These are phyloP conservation scores for Pulveroboletus ravenelii DNA, from an alignment of 768 basidiomycete genomes.

Conservation along the genomic window DNA sequence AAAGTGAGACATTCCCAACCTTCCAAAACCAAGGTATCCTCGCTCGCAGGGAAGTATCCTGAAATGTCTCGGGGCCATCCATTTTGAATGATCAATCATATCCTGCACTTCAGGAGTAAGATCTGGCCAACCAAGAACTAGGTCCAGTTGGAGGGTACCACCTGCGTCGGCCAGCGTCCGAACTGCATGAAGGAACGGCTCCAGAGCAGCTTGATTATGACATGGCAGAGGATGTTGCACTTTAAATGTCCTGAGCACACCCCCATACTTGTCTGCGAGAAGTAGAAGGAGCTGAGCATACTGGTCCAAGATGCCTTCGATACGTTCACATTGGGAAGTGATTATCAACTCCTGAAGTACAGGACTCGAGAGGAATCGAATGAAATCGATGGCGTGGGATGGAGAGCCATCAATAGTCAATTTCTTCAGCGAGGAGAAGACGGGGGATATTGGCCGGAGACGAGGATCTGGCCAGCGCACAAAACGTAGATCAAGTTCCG, in stretches of 20 bases:
- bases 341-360: slow-evolving; percentile 16
- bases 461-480: slow-evolving; percentile 20
- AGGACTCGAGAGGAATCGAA: slow-evolving; percentile 18
- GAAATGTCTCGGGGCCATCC: slow-evolving; percentile 12
- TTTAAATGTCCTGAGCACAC: slow-evolving; percentile 18
- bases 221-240: slow-evolving; percentile 18
- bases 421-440: slow-evolving; percentile 21
- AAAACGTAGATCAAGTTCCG: slow-evolving; percentile 22
- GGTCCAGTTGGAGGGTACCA: slow-evolving; percentile 8
- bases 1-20: slow-evolving; percentile 3
- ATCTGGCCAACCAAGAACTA: slow-evolving; percentile 16
- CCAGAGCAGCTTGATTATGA: slow-evolving; percentile 11
- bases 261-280: slow-evolving; percentile 19
- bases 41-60: slow-evolving; percentile 9
- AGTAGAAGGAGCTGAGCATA: slow-evolving; percentile 17
- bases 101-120: slow-evolving; percentile 18
- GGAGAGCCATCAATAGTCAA: slow-evolving; percentile 18
- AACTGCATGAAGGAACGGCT: slow-evolving; percentile 15
- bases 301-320: slow-evolving; percentile 3
- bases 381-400: slow-evolving; percentile 19
- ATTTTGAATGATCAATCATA: slow-evolving; percentile 20
- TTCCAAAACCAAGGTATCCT: slow-evolving; percentile 15
- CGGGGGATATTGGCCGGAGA: slow-evolving; percentile 14
- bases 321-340: slow-evolving; percentile 14
- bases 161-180: slow-evolving; percentile 14